Evolutionary conservation across 495 filamentous ascomycete species (phyloP).

Genomic region (Penicillium argentinense): DNA sequence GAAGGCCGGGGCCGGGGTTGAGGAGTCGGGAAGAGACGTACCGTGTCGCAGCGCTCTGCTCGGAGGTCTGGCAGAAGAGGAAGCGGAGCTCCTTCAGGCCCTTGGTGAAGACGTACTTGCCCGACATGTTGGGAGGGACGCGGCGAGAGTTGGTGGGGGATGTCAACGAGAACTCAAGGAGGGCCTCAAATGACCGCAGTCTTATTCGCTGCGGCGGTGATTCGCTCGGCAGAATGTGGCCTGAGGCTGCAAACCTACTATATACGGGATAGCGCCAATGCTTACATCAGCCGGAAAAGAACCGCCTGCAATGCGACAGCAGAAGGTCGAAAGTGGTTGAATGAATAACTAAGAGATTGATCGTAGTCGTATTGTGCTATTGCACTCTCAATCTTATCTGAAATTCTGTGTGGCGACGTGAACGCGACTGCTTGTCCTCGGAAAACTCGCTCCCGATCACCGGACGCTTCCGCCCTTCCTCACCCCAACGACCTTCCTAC

Average conservation of each 20-base stretch:
- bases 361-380: background rate
- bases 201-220: conserved; percentile 30
- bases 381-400: background rate
- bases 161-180: conserved; percentile 15
- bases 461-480: conserved; percentile 24
- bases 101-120: conserved; percentile 88
- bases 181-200: conserved; percentile 10
- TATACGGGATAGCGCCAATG: conserved; percentile 14
- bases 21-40: conserved; percentile 35
- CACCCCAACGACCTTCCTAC: conserved; percentile 17
- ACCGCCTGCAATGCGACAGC: conserved; percentile 12
- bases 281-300: conserved; percentile 38
- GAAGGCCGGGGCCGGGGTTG: background rate
- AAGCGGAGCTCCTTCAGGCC: conserved; percentile 94
- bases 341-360: background rate
- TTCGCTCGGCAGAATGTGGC: conserved; percentile 18
- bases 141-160: conserved; percentile 7
- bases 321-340: background rate
- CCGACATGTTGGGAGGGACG: conserved; percentile 63
- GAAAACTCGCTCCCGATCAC: conserved; percentile 29
- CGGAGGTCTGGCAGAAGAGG: conserved; percentile 89
- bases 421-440: conserved; percentile 3
- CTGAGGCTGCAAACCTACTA: background rate
- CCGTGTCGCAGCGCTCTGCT: conserved; percentile 85
- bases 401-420: conserved; percentile 7